Conservation (phyloP, 2,329 filamentous ascomycete species). For the Corynespora cassiicola region DNA sequence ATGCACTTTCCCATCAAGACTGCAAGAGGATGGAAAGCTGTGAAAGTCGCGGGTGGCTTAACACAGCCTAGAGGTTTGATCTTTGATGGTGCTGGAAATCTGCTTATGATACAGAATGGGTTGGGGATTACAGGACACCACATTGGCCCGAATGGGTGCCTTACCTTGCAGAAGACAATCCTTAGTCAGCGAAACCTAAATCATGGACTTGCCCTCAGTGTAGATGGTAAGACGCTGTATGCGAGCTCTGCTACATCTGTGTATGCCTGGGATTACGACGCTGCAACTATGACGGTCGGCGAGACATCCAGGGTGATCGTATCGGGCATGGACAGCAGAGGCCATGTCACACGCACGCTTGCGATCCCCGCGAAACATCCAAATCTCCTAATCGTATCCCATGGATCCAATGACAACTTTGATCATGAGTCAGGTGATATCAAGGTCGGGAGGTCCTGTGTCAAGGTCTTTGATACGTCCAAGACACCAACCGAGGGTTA, state of each 20-base stretch:
- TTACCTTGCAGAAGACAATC: conserved; percentile 24
- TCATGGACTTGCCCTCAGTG: conserved; percentile 33
- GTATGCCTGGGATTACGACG: conserved; percentile 33
- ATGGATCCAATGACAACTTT: conserved; percentile 68
- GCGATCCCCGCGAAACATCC: conserved; percentile 39
- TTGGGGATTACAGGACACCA: conserved; percentile 47
- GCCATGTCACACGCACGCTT: conserved; percentile 35
- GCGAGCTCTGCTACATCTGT: conserved; percentile 35
- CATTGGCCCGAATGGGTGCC: conserved; percentile 43
- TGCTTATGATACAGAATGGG: conserved; percentile 49
- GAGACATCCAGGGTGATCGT: conserved; percentile 22
- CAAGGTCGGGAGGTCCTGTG: conserved; percentile 64
- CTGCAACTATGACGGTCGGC: conserved; percentile 37
- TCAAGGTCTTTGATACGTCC: conserved; percentile 64
- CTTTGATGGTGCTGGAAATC: conserved; percentile 48
- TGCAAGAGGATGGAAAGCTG: conserved; percentile 35
- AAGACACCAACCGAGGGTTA: conserved; percentile 30
- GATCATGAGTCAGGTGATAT: conserved; percentile 61
- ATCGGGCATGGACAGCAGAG: conserved; percentile 32
- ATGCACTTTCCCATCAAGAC: conserved; percentile 24
- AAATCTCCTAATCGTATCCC: conserved; percentile 65
- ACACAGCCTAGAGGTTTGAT: conserved; percentile 46
- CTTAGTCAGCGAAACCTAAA: conserved; percentile 34
- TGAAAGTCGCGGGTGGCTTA: conserved; percentile 49
- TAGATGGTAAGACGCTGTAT: conserved; percentile 37